Base-by-base conservation (phyloP, 164 flowering plant species). In the Vitis rotundifolia region DNA sequence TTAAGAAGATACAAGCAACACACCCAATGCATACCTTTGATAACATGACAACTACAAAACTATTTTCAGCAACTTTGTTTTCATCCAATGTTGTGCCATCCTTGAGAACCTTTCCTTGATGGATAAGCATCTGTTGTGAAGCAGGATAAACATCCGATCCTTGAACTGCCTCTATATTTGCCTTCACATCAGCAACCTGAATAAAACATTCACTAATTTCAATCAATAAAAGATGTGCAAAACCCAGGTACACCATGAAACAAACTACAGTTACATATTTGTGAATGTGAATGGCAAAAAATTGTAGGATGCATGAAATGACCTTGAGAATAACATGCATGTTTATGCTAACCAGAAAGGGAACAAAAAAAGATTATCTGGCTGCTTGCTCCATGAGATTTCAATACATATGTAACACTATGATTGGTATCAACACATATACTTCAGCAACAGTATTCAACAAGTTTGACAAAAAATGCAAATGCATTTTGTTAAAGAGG, bases 111-210 rank as follows among this genome's bases (percentile, higher is more conserved):
- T 88, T 87, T 13, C 92, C 90, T 64, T 87, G 85, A 69, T 85
- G 76, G 53, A 88, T 87, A 8, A 88, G 89, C 89, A 88, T 82
- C 75, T 85, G 90, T 50, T 79, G 87, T 11, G 77, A 71, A 47
- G 89, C 89, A 58, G 90, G 88, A 71, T 83, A 88, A 31, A 76
- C 78, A 73, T 75, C 82, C 14, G 82, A 19, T 5, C 92, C 90
- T 70, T 88, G 92, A 54, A 67, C 79, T 11, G 71, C 61, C 77
- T 88, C 90, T 31, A 88, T 88, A 8, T 70, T 75, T 72, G 76
- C 82, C 79, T 88, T 88, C 60, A 88, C 90, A 70, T 85, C 90
- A 73, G 78, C 73, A 71, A 88, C 82, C 90, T 86, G 70, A 3
- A 60, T 37, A 66, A 55, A 65, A 48, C 11, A 57, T 9, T 9